Evolutionary conservation across 768 basidiomycete genomes (phyloP).

Genomic region (Clavaria fumosa): DNA sequence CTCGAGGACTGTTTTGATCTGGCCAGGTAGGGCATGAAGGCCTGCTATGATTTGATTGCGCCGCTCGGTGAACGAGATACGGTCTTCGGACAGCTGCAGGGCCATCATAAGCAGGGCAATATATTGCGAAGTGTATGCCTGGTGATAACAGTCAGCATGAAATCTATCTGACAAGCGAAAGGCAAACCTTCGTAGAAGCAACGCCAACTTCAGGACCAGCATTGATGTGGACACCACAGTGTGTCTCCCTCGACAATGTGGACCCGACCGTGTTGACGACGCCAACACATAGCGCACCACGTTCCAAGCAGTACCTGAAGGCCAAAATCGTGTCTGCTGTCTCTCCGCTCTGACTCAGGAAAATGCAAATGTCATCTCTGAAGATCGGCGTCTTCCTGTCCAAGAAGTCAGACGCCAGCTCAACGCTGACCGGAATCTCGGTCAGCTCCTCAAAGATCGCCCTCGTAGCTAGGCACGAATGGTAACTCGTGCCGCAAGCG

Average conservation of each 20-base stretch:
- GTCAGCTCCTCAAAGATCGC: slow-evolving; percentile 98
- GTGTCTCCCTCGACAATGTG: slow-evolving; percentile 93
- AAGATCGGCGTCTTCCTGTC: slow-evolving; percentile 99
- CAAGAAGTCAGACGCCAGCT: slow-evolving; percentile 95
- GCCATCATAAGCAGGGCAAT: slow-evolving; percentile 97
- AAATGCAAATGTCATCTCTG: slow-evolving; percentile 94
- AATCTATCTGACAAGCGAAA: not conserved
- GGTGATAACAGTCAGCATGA: slow-evolving; percentile 3
- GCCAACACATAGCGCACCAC: slow-evolving; percentile 92
- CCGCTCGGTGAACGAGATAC: slow-evolving; percentile 81
- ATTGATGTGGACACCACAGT: slow-evolving; percentile 99
- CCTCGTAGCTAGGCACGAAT: slow-evolving; percentile 91
- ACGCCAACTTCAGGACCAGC: slow-evolving; percentile 99
- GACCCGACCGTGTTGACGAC: slow-evolving; percentile 98
- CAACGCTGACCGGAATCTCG: slow-evolving; percentile 94
- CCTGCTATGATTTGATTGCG: slow-evolving; percentile 89
- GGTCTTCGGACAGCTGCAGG: slow-evolving; percentile 94
- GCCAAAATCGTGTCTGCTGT: slow-evolving; percentile 97
- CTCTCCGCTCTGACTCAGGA: slow-evolving; percentile 95
- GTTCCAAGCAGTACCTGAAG: slow-evolving; percentile 89
- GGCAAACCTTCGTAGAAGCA: slow-evolving; percentile 81
- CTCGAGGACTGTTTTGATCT: slow-evolving; percentile 78
- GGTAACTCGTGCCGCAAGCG: slow-evolving; percentile 98
- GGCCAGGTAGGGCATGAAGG: slow-evolving; percentile 75
- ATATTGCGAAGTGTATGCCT: slow-evolving; percentile 99